phyloP scores from a whole-genome alignment of 2,329 filamentous ascomycete species.

The Aureobasidium melanogenum region DNA sequence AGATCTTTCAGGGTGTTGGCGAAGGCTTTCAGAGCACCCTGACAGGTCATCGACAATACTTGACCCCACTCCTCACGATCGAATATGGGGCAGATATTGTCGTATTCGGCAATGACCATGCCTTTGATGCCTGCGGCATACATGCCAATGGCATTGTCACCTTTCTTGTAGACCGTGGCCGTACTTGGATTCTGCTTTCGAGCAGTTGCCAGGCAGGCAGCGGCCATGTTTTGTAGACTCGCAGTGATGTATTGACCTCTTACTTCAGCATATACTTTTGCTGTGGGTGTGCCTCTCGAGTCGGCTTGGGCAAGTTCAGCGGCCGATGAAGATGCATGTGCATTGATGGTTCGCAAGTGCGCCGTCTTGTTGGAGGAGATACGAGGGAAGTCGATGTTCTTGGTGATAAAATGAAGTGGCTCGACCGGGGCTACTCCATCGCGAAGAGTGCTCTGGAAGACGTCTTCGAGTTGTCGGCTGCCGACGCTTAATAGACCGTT shows the following conservation, averaged over 20 bases:
- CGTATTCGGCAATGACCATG: constrained; percentile 79
- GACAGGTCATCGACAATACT: constrained; percentile 71
- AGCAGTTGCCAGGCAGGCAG: constrained; percentile 72
- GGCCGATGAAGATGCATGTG: constrained; percentile 27
- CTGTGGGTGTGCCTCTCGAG: constrained; percentile 55
- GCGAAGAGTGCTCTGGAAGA: constrained; percentile 69
- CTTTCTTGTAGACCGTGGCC: constrained; percentile 76
- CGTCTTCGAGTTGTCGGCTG: constrained; percentile 71
- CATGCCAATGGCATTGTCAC: constrained; percentile 82
- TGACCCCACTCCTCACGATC: constrained; percentile 73
- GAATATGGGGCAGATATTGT: constrained; percentile 83
- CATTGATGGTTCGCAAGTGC: constrained; percentile 70
- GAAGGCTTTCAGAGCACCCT: constrained; percentile 69
- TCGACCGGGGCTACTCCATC: constrained; percentile 77
- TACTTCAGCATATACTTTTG: constrained; percentile 76
- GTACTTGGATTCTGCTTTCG: constrained; percentile 66
- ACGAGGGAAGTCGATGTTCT: constrained; percentile 65
- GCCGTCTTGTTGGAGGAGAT: constrained; percentile 67
- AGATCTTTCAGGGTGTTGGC: constrained; percentile 79
- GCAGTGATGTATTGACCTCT: constrained; percentile 77
- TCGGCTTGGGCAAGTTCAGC: constrained; percentile 22
- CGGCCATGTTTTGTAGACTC: constrained; percentile 76
- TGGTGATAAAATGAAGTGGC: constrained; percentile 85
- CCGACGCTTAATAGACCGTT: constrained; percentile 68
- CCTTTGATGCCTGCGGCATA: constrained; percentile 84